phyloP scores from a whole-genome alignment of 139 green algal genomes.

The Micromonas pusilla region DNA sequence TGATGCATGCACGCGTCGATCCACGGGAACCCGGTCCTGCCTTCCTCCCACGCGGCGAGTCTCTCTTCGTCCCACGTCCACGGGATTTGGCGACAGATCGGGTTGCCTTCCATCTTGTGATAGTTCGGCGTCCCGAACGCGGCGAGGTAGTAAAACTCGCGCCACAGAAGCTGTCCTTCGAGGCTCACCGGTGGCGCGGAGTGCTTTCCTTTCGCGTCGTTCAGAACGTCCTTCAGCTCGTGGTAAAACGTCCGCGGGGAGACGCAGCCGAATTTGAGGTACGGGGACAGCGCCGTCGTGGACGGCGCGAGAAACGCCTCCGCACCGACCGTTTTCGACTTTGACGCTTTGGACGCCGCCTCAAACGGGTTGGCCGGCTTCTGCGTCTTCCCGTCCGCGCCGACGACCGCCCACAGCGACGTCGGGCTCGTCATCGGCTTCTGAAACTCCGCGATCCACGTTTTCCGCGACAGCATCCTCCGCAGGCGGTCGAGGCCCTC shows the following conservation, averaged over 20 bases:
- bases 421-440: conserved; percentile 30
- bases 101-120: conserved; percentile 73
- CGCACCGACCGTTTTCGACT: not conserved
- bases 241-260: conserved; percentile 32
- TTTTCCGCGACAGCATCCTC: conserved; percentile 49
- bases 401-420: not conserved
- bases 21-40: conserved; percentile 56
- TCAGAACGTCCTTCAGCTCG: conserved; percentile 27
- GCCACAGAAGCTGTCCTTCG: conserved; percentile 27
- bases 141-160: conserved; percentile 67
- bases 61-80: conserved; percentile 59
- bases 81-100: conserved; percentile 67
- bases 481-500: conserved; percentile 47
- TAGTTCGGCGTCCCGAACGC: conserved; percentile 64
- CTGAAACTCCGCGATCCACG: conserved; percentile 48
- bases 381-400: conserved; percentile 1
- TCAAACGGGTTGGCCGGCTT: conserved; percentile 23
- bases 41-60: conserved; percentile 38
- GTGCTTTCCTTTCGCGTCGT: conserved; percentile 49
- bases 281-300: conserved; percentile 79
- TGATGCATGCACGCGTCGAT: conserved; percentile 92
- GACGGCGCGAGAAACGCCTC: conserved; percentile 29
- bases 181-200: conserved; percentile 73
- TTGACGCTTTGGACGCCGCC: conserved; percentile 12
- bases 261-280: conserved; percentile 76